phyloP scores from a whole-genome alignment of 1,139 yeast genomes.

The Candida tetrigidarum region DNA sequence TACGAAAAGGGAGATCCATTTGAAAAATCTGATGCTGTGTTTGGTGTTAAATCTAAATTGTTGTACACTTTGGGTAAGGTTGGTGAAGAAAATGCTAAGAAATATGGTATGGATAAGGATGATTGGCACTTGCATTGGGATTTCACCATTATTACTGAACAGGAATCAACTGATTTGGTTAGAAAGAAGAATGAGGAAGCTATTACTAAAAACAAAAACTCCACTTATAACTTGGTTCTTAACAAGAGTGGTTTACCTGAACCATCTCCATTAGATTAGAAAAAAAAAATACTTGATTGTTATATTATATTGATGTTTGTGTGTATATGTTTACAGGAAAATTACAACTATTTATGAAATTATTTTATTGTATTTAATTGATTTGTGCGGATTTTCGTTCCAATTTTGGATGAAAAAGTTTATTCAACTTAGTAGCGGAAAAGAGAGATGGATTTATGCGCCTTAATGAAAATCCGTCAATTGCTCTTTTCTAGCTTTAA shows the following conservation, averaged over 20 bases:
- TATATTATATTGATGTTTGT: neutral
- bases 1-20: slow-evolving; percentile 33
- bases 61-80: slow-evolving; percentile 23
- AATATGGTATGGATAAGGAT: slow-evolving; percentile 24
- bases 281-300: too few relatives aligned
- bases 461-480: too few relatives aligned
- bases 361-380: too few relatives aligned
- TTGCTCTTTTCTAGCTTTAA: too few relatives aligned
- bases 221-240: slow-evolving; percentile 16
- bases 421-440: neutral
- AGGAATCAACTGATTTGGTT: slow-evolving; percentile 21
- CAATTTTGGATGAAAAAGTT: neutral
- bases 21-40: slow-evolving; percentile 35
- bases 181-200: slow-evolving; percentile 21
- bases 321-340: too few relatives aligned
- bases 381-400: neutral
- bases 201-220: slow-evolving; percentile 14
- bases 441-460: too few relatives aligned
- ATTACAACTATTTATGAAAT: too few relatives aligned
- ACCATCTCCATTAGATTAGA: slow-evolving; percentile 17
- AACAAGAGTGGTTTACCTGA: slow-evolving; percentile 24
- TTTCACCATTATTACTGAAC: slow-evolving; percentile 25
- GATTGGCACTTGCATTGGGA: slow-evolving; percentile 31
- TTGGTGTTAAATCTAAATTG: slow-evolving; percentile 28
- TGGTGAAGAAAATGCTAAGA: slow-evolving; percentile 24